Percentiles rank a stretch among this genome's conserved stretches.
phyloP scores from a whole-genome alignment of 768 basidiomycete genomes.

The Pseudohyphozyma bogoriensis region DNA sequence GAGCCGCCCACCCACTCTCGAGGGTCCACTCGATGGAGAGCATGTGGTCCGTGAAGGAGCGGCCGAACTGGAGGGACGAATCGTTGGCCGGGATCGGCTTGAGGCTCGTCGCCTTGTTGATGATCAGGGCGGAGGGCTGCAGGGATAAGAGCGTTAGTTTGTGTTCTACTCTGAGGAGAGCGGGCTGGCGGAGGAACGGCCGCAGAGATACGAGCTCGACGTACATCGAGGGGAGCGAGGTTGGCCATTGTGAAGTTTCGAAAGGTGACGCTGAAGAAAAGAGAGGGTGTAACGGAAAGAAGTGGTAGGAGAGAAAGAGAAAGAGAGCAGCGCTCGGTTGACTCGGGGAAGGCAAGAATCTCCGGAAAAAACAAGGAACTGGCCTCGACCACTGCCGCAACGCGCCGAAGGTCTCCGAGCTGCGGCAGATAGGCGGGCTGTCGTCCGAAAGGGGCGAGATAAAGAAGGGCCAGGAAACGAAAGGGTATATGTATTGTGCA shows the following conservation, averaged over 20 bases:
- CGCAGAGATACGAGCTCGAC: no score
- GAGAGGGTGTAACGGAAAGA: not conserved
- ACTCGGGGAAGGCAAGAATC: not conserved
- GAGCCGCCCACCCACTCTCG: slow-evolving; percentile 66
- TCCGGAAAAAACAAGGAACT: not conserved
- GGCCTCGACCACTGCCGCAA: not conserved
- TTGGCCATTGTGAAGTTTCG: not conserved
- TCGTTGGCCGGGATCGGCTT: not conserved
- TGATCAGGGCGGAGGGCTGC: no score
- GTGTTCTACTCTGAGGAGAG: not conserved
- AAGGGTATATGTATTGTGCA: no score
- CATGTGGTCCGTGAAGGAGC: slow-evolving; percentile 49
- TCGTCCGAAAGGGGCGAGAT: not conserved
- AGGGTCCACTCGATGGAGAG: slow-evolving; percentile 50
- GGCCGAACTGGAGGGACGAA: slow-evolving; percentile 59
- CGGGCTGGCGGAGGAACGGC: no score
- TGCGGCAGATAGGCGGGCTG: not conserved
- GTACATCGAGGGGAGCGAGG: not conserved
- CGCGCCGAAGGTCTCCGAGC: not conserved
- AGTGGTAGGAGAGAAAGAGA: not conserved
- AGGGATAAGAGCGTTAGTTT: no score
- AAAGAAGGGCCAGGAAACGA: not conserved
- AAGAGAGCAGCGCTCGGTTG: not conserved
- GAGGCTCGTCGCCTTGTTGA: not conserved
- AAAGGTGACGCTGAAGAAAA: not conserved